A percentile compares a stretch with the other conserved stretches of the same genome.
phyloP scores from a whole-genome alignment of 2,329 filamentous ascomycete genomes.

The Sarocladium brachiariae region DNA sequence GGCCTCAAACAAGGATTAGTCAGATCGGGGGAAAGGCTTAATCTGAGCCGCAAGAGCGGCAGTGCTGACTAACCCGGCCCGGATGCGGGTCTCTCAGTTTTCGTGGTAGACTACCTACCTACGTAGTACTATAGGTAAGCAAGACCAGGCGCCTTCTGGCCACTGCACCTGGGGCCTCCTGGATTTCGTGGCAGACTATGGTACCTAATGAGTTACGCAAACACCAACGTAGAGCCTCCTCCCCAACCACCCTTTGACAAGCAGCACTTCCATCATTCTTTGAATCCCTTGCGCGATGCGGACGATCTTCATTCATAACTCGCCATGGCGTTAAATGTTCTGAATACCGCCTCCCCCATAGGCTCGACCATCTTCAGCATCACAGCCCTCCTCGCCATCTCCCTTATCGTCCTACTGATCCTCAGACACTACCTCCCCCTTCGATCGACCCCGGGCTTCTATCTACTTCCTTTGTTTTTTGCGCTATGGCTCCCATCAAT shows the following conservation, averaged over 20 bases:
- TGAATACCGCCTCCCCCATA: conserved; percentile 54
- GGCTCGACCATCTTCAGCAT: conserved; percentile 75
- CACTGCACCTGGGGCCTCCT: too few species aligned
- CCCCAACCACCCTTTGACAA: neutral
- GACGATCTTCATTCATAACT: neutral
- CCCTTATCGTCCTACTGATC: conserved; percentile 70
- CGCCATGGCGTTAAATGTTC: conserved; percentile 42
- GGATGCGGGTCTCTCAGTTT: too few species aligned
- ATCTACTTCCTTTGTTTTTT: conserved; percentile 88
- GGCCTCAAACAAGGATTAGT: too few species aligned
- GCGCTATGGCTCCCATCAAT: conserved; percentile 89
- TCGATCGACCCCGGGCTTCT: conserved; percentile 82
- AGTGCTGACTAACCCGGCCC: too few species aligned
- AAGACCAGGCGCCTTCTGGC: too few species aligned
- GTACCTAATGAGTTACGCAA: too few species aligned
- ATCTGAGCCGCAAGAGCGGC: too few species aligned
- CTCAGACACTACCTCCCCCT: conserved; percentile 86
- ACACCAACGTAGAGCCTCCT: too few species aligned
- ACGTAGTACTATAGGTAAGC: too few species aligned
- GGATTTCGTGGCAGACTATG: too few species aligned
- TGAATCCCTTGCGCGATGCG: neutral
- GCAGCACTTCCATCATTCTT: neutral
- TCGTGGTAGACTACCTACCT: too few species aligned
- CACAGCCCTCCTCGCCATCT: conserved; percentile 66
- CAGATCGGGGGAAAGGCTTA: too few species aligned